phyloP scores from a whole-genome alignment of 2,329 filamentous ascomycete genomes.

The Pseudopithomyces chartarum region DNA sequence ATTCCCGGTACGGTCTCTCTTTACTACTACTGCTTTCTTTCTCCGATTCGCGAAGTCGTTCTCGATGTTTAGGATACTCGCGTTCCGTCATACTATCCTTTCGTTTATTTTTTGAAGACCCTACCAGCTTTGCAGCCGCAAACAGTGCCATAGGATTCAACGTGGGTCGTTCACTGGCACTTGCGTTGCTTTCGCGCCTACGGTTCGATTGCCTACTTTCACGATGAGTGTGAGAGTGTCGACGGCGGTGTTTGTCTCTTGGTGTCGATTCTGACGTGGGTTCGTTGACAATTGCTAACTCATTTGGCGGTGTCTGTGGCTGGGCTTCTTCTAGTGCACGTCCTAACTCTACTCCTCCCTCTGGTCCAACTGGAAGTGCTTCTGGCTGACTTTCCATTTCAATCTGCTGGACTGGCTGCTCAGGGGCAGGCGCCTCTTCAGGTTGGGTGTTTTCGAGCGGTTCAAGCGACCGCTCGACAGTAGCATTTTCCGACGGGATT shows the following conservation, averaged over 20 bases:
- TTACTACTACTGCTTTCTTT: slow-evolving; percentile 32
- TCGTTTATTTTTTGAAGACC: slow-evolving; percentile 30
- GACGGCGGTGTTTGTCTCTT: slow-evolving; percentile 33
- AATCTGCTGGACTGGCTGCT: neutral
- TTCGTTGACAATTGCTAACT: slow-evolving; percentile 33
- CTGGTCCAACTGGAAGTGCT: neutral
- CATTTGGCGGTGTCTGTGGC: slow-evolving; percentile 26
- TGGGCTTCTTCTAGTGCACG: neutral
- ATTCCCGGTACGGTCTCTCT: slow-evolving; percentile 33
- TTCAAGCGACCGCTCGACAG: neutral
- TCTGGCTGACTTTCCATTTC: neutral
- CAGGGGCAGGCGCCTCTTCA: neutral
- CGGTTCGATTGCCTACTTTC: slow-evolving; percentile 33
- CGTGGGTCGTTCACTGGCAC: slow-evolving; percentile 30
- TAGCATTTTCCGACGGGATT: neutral
- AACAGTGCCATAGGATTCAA: slow-evolving; percentile 23
- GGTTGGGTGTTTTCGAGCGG: neutral
- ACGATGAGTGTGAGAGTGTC: slow-evolving; percentile 35
- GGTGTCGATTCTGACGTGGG: slow-evolving; percentile 22
- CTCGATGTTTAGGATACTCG: slow-evolving; percentile 27
- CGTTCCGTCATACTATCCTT: slow-evolving; percentile 41
- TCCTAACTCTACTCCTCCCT: neutral
- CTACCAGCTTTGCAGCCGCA: slow-evolving; percentile 24
- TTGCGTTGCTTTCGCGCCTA: slow-evolving; percentile 39
- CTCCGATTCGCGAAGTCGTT: slow-evolving; percentile 24